These are phyloP conservation scores for Starmera caribaea DNA, from an alignment of 805 yeast genomes.

Conservation along the genomic window DNA sequence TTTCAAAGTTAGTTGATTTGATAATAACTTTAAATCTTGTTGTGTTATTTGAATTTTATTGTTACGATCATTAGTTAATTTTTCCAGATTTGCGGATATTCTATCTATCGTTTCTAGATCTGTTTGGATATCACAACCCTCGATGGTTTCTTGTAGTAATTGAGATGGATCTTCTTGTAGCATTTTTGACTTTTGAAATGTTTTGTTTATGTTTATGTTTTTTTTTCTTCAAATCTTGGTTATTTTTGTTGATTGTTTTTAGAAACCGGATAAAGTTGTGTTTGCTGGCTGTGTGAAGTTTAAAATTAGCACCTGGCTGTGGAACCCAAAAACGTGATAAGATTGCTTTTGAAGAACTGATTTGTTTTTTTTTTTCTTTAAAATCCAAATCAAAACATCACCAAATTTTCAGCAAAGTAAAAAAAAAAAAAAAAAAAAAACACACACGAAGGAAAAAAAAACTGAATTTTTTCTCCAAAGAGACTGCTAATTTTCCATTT, in stretches of 20 bases:
- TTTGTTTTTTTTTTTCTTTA: no score
- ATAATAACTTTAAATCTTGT: conserved; percentile 11
- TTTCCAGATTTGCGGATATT: conserved; percentile 28
- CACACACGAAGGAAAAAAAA: no score
- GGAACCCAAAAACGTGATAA: no score
- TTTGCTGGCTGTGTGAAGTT: no score
- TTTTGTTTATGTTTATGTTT: background rate
- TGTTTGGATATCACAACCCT: conserved; percentile 41
- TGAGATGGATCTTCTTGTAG: conserved; percentile 8
- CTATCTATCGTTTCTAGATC: conserved; percentile 37
- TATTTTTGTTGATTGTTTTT: background rate
- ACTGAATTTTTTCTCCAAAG: no score
- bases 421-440: no score
- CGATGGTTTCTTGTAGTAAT: conserved; percentile 32
- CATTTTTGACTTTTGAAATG: background rate
- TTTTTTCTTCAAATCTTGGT: background rate
- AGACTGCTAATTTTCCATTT: no score
- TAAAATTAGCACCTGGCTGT: no score
- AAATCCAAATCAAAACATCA: no score
- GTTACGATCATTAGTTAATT: conserved; percentile 22
- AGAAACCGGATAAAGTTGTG: no score
- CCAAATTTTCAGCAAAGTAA: no score
- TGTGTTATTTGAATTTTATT: conserved; percentile 15
- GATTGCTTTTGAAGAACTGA: no score
- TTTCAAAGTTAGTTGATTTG: conserved; percentile 9